Base-by-base conservation (phyloP, 805 yeast species). In the Kodamaea hsintzibuensis region DNA sequence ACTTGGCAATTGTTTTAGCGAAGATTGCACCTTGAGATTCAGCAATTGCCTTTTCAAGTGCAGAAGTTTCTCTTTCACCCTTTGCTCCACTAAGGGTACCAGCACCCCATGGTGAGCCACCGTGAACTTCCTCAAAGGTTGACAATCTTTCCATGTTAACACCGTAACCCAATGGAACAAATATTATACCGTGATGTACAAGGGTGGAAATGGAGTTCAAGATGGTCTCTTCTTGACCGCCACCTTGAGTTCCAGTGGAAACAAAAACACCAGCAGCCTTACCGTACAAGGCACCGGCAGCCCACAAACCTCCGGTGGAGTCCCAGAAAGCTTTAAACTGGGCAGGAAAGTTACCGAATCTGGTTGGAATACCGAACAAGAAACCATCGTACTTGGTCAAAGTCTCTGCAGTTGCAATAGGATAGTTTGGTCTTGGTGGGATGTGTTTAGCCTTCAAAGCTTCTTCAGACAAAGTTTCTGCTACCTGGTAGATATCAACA, bases 91-190 rank as follows among this genome's bases (percentile, higher is more conserved):
- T 90, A 60, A 81, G 77, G 54, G 89, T 76, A 66, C 93, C 95
- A 43, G 96, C 91, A 72, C 96, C 96, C 88, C 91, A 90, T 50
- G 96, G 82, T 52, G 92, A 82, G 62, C 88, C 86, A 63, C 96
- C 96, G 66, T 86, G 92, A 53, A 81, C 78, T 73, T 86, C 92
- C 16, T 77, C 79, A 53, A 86, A 65, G 69, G 79, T 79, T 58
- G 82, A 61, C 62, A 84, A 69, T 55, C 81, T 80, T 48, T 81
- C 79, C 66, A 84, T 82, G 40, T 77, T 79, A 38, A 77, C 70
- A 50, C 79, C 83, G 74, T 81, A 82, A 66, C 96, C 96, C 62
- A 89, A 79, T 57, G 96, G 96, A 56, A 90, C 84, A 69, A 71
- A 89, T 60, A 86, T 75, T 76, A 89, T 79, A 66, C 96, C 96